Conservation (phyloP, 345 rosid genomes). For the Abelmoschus esculentus region DNA sequence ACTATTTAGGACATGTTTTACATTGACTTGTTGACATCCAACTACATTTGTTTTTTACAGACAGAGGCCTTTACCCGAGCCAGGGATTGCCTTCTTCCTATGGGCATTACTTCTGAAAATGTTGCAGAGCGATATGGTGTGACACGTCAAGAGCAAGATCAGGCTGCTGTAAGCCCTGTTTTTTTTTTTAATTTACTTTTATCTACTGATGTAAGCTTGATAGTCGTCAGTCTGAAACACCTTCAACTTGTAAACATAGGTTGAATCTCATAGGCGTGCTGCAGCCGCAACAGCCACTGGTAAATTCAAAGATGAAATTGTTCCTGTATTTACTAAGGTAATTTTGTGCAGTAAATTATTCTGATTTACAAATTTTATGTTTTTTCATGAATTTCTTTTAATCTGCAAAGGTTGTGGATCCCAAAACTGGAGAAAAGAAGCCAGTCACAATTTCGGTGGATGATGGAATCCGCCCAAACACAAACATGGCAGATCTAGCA, state of each 20-base stretch:
- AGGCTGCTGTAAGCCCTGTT: conserved; percentile 59
- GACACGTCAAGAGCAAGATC: conserved; percentile 83
- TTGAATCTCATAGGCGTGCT: conserved; percentile 88
- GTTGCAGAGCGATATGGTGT: conserved; percentile 74
- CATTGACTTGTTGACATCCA: conserved; percentile 3
- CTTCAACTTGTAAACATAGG: conserved; percentile 36
- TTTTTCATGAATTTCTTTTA: conserved; percentile 11
- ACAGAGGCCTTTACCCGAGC: conserved; percentile 56
- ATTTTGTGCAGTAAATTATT: not conserved
- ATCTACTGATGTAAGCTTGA: conserved; percentile 1
- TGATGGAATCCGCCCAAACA: conserved; percentile 76
- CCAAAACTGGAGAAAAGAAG: conserved; percentile 72
- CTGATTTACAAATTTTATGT: not conserved
- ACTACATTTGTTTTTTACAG: conserved; percentile 25
- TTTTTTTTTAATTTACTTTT: not conserved
- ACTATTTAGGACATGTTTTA: not conserved
- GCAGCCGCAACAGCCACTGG: conserved; percentile 78
- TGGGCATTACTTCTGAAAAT: conserved; percentile 96
- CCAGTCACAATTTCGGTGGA: conserved; percentile 50
- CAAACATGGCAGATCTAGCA: conserved; percentile 60
- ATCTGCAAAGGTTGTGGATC: conserved; percentile 59
- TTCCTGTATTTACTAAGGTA: conserved; percentile 85
- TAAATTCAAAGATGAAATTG: conserved; percentile 81
- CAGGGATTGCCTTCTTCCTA: conserved; percentile 89
- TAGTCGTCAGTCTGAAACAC: conserved; percentile 4